Evolutionary conservation across 73 alveolate genomes (phyloP).

Genomic region (Paraurostyla sp.): DNA sequence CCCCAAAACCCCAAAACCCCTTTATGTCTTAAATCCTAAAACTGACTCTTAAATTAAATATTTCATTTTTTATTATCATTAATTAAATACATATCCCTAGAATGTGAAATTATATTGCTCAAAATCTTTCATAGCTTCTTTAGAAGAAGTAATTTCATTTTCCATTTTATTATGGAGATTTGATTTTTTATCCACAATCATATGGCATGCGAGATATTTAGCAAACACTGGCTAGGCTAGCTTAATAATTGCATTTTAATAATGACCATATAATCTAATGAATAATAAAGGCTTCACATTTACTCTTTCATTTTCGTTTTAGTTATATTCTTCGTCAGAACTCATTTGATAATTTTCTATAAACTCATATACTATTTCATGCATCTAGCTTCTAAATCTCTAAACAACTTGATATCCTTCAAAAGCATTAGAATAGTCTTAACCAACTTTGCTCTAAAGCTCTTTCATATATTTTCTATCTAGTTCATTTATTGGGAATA

Average conservation of each 20-base stretch:
- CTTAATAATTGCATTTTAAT: background rate
- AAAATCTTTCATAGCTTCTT: background rate
- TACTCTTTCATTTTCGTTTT: background rate
- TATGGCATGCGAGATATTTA: background rate
- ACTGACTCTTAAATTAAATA: too few relatives aligned
- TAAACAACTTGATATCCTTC: background rate
- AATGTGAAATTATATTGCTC: constrained; percentile 7
- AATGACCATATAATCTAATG: background rate
- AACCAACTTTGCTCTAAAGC: background rate
- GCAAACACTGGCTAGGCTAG: constrained; percentile 1
- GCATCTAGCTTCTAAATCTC: constrained; percentile 8
- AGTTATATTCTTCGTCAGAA: background rate
- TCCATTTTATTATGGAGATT: background rate
- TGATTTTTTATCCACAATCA: background rate
- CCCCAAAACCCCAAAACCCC: too few relatives aligned
- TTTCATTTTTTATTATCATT: background rate
- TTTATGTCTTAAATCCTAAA: too few relatives aligned
- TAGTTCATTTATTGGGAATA: background rate
- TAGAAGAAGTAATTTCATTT: background rate
- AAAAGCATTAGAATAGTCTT: background rate
- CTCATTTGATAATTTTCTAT: background rate
- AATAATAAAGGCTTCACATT: background rate
- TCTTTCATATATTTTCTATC: background rate
- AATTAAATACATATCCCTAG: constrained; percentile 1
- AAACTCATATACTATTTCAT: background rate